A percentile compares a stretch with the other conserved stretches of the same genome.
Evolutionary conservation across 1,284 basidiomycete genomes (phyloP).

Genomic region (Pseudozyma tsukubaensis): DNA sequence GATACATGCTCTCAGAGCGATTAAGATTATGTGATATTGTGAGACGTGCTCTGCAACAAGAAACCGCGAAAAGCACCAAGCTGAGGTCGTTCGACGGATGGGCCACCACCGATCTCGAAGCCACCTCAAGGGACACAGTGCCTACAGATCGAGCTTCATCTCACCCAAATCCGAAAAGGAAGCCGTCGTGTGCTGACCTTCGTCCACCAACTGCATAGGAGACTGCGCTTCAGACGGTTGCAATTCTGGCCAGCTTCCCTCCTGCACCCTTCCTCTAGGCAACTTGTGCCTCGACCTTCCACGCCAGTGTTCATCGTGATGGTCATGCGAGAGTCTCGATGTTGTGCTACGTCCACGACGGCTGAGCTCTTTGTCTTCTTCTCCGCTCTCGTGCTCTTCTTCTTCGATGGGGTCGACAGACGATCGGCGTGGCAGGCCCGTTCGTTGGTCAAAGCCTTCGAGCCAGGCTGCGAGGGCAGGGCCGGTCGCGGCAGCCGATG

Average conservation of each 20-base stretch:
- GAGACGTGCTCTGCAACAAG: no score
- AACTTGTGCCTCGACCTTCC: conserved; percentile 37
- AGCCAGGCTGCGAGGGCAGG: conserved; percentile 46
- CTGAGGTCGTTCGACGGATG: no score
- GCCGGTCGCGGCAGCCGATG: conserved; percentile 6
- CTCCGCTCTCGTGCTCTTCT: conserved; percentile 45
- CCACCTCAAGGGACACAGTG: background rate
- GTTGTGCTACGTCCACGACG: conserved; percentile 35
- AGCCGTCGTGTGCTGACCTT: conserved; percentile 11
- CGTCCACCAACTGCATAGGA: conserved; percentile 41
- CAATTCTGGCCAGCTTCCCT: conserved; percentile 46
- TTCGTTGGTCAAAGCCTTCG: conserved; percentile 50
- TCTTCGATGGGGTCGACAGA: conserved; percentile 56
- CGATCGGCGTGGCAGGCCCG: conserved; percentile 49
- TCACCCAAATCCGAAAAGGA: conserved; percentile 38
- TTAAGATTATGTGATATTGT: no score
- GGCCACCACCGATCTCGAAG: background rate
- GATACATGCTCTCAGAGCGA: no score
- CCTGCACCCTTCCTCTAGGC: conserved; percentile 22
- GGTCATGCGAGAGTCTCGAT: conserved; percentile 20
- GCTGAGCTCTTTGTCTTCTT: conserved; percentile 44
- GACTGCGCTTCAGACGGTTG: conserved; percentile 40
- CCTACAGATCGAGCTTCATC: conserved; percentile 48
- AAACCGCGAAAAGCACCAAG: no score
- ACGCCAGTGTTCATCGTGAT: conserved; percentile 40